phyloP scores from a whole-genome alignment of 805 yeast species.

The Martiniozyma abietophila region DNA sequence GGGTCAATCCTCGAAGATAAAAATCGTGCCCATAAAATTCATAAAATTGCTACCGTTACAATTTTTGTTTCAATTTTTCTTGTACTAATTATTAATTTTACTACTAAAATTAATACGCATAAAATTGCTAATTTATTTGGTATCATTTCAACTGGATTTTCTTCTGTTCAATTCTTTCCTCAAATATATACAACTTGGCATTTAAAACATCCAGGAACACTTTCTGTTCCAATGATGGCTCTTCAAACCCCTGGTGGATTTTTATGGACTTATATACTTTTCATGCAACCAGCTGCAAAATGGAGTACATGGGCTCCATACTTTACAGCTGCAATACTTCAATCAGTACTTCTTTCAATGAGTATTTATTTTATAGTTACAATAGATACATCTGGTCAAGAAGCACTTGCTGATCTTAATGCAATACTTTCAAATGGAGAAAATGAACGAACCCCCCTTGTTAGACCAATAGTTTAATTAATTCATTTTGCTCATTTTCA shows the following conservation, averaged over 20 bases:
- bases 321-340: constrained; percentile 60
- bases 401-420: constrained; percentile 16
- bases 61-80: constrained; percentile 28
- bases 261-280: constrained; percentile 66
- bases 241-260: constrained; percentile 89
- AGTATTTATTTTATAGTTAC: constrained; percentile 42
- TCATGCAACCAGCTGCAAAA: constrained; percentile 60
- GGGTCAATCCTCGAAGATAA: constrained; percentile 37
- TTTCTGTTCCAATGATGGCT: constrained; percentile 72
- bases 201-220: constrained; percentile 69
- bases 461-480: no score
- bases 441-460: constrained; percentile 8
- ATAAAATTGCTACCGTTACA: constrained; percentile 31
- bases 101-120: constrained; percentile 7
- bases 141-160: constrained; percentile 49
- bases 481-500: no score
- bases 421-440: neutral
- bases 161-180: constrained; percentile 69
- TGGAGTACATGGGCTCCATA: constrained; percentile 88
- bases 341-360: constrained; percentile 50
- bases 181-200: constrained; percentile 63
- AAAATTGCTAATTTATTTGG: constrained; percentile 58
- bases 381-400: constrained; percentile 16
- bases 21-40: constrained; percentile 33
- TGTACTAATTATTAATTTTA: constrained; percentile 27